A percentile compares a stretch with the other conserved stretches of the same genome.
Conservation (phyloP, 1,139 yeast species). For the Blastobotrys serpentis region DNA sequence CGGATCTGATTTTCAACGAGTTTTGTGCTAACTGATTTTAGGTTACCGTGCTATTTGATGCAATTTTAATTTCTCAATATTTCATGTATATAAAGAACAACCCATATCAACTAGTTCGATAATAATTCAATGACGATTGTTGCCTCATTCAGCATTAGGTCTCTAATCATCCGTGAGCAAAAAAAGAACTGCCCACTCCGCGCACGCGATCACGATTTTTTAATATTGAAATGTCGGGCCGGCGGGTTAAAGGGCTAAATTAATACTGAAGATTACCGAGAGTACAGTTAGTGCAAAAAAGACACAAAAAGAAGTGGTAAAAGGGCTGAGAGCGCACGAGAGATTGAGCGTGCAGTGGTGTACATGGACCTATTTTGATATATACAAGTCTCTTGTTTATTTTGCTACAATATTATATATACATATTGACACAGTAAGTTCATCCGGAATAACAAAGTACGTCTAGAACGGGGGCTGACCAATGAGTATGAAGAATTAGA, state of each 20-base stretch:
- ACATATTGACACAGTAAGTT: not conserved
- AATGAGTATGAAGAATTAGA: not conserved
- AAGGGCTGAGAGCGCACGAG: not conserved
- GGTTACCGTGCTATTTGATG: conserved; percentile 2
- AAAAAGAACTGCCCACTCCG: not conserved
- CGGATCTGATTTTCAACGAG: too few species aligned
- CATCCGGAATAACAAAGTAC: not conserved
- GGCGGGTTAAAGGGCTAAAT: conserved; percentile 3
- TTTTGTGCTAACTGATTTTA: too few species aligned
- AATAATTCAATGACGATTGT: not conserved
- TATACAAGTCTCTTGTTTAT: too few species aligned
- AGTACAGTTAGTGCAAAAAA: not conserved
- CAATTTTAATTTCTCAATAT: conserved; percentile 2
- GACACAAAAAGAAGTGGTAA: not conserved
- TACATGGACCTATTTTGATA: not conserved
- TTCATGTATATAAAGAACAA: not conserved
- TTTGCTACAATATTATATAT: not conserved
- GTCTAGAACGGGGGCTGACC: not conserved
- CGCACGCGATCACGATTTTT: conserved; percentile 1
- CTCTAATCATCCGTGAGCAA: not conserved
- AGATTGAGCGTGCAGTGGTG: not conserved
- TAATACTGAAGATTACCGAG: not conserved
- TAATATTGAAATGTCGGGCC: not conserved
- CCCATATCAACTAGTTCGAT: not conserved
- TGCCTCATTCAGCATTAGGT: too few species aligned